These are phyloP conservation scores for Saitozyma sp. DNA, from an alignment of 768 basidiomycete genomes.

Conservation along the genomic window DNA sequence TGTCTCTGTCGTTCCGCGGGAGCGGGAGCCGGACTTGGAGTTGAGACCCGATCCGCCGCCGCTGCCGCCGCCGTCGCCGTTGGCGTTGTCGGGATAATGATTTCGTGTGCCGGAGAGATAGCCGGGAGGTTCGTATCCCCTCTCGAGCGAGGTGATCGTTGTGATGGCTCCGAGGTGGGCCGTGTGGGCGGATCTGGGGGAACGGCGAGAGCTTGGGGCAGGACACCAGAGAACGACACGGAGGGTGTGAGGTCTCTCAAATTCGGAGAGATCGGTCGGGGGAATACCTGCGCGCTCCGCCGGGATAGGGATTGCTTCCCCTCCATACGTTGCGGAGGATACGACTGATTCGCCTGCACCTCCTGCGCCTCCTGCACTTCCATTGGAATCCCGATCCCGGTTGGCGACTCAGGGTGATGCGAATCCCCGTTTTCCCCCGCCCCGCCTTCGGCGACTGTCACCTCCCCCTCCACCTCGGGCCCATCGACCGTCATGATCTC, in stretches of 20 bases:
- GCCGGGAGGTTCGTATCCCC: not conserved
- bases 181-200: not conserved
- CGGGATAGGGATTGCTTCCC: no score
- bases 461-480: constrained; percentile 21
- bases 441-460: not conserved
- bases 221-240: not conserved
- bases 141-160: not conserved
- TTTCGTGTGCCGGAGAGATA: not conserved
- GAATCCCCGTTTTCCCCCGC: not conserved
- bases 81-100: not conserved
- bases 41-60: not conserved
- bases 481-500: constrained; percentile 64
- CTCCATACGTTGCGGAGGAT: not conserved
- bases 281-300: no score
- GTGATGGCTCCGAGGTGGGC: not conserved
- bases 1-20: constrained; percentile 7
- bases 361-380: not conserved
- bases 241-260: no score
- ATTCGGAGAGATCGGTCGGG: no score
- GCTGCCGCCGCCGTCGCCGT: not conserved
- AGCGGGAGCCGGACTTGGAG: not conserved
- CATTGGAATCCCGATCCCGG: not conserved
- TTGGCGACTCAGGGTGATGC: not conserved
- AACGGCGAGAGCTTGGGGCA: not conserved
- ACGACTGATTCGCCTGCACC: not conserved